Evolutionary conservation across 140 eudicot species (phyloP).

Genomic region (Bidens hawaiensis): DNA sequence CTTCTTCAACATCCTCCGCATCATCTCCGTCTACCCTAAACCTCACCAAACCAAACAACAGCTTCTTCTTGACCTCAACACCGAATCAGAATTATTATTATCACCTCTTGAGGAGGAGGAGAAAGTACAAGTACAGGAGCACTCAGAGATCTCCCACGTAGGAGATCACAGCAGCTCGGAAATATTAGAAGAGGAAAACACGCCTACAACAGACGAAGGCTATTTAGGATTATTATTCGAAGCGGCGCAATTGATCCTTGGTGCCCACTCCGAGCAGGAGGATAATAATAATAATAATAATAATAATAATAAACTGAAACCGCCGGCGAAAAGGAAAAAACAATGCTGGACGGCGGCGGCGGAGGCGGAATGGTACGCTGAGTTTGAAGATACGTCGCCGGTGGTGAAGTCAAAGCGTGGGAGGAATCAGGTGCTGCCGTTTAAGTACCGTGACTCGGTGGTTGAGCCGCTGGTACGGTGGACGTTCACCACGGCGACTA

Average conservation of each 20-base stretch:
- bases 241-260: constrained; percentile 35
- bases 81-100: constrained; percentile 7
- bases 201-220: constrained; percentile 27
- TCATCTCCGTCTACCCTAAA: constrained; percentile 24
- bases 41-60: constrained; percentile 1
- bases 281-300: too few species aligned
- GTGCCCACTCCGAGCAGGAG: constrained; percentile 3
- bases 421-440: constrained; percentile 44
- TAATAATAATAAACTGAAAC: too few species aligned
- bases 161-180: constrained; percentile 33
- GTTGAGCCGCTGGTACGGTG: constrained; percentile 45
- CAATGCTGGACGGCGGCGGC: constrained; percentile 34
- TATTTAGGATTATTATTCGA: constrained; percentile 29
- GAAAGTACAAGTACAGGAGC: constrained; percentile 21
- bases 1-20: constrained; percentile 30
- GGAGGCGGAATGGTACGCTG: constrained; percentile 32
- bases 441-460: constrained; percentile 47
- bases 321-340: constrained; percentile 11
- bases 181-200: background rate
- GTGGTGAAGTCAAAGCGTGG: constrained; percentile 55
- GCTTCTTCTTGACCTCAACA: background rate
- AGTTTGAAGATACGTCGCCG: constrained; percentile 38
- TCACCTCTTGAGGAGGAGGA: constrained; percentile 29
- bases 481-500: too few species aligned
- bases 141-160: constrained; percentile 36